These are phyloP conservation scores for Tylopilus rubrobrunneus DNA, from an alignment of 768 basidiomycete genomes.

Conservation along the genomic window DNA sequence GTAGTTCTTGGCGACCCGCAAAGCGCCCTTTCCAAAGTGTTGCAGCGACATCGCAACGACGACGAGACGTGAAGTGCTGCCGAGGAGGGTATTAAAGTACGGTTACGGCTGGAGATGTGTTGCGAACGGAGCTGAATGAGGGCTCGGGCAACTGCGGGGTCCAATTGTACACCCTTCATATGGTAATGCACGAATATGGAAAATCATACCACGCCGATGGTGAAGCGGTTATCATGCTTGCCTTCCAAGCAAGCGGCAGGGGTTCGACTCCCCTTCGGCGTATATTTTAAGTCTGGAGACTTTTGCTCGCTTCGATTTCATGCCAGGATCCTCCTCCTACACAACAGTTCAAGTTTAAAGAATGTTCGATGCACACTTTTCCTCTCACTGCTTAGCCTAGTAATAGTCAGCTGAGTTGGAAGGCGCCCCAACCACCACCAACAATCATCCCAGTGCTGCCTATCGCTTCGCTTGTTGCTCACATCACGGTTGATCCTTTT, in stretches of 20 bases:
- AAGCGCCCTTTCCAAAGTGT: constrained; percentile 78
- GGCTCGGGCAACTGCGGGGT: background rate
- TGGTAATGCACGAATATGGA: background rate
- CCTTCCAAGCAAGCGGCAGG: constrained; percentile 79
- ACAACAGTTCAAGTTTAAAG: no score
- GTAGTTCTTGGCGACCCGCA: constrained; percentile 91
- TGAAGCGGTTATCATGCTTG: constrained; percentile 94
- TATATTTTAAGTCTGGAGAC: no score
- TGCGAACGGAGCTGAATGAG: constrained; percentile 18
- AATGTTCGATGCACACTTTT: no score
- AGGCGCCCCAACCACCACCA: no score
- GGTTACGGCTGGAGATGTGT: no score
- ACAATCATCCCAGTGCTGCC: no score
- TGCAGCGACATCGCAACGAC: constrained; percentile 49
- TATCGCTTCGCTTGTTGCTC: no score
- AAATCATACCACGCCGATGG: constrained; percentile 46
- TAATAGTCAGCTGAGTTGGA: no score
- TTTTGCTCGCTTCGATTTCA: no score
- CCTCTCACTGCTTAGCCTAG: no score
- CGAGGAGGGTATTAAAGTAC: constrained; percentile 13
- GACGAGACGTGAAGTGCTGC: constrained; percentile 1
- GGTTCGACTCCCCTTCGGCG: constrained; percentile 73
- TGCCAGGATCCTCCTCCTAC: no score
- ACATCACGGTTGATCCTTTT: no score
- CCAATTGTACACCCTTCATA: background rate